Evolutionary conservation across 176 grass and related monocot species (phyloP).

Genomic region (Oryza coarctata): DNA sequence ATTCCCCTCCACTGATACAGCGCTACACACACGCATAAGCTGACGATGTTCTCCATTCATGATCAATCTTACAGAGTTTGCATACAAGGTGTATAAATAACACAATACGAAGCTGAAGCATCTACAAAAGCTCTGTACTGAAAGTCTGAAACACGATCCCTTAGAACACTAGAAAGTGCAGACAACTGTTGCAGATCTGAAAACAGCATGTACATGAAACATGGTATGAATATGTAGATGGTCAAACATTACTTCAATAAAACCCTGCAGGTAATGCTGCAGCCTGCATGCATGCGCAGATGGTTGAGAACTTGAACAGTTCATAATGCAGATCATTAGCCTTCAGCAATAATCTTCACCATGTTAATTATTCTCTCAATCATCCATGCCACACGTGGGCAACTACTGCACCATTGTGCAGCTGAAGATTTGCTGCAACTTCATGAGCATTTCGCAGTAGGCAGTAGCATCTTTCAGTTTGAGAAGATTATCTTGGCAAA

Average conservation of each 20-base stretch:
- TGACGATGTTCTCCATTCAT: background rate
- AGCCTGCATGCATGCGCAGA: constrained; percentile 9
- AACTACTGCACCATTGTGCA: background rate
- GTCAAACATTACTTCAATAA: background rate
- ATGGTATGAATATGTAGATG: background rate
- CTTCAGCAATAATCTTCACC: background rate
- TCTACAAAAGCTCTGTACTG: background rate
- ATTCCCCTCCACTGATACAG: background rate
- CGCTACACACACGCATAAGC: background rate
- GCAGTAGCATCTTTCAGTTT: background rate
- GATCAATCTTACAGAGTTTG: background rate
- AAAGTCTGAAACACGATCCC: background rate
- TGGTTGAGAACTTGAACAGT: background rate
- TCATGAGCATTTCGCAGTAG: background rate
- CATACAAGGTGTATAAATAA: background rate
- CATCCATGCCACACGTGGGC: background rate
- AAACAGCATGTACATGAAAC: background rate
- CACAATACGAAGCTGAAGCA: background rate
- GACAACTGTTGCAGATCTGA: background rate
- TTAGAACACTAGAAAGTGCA: background rate
- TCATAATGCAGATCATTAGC: background rate
- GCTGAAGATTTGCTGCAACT: background rate
- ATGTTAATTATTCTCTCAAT: background rate
- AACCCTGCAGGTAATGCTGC: background rate
- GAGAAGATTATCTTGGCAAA: background rate